phyloP scores from a whole-genome alignment of 129 eudicot species.

The Flaveria brownii region DNA sequence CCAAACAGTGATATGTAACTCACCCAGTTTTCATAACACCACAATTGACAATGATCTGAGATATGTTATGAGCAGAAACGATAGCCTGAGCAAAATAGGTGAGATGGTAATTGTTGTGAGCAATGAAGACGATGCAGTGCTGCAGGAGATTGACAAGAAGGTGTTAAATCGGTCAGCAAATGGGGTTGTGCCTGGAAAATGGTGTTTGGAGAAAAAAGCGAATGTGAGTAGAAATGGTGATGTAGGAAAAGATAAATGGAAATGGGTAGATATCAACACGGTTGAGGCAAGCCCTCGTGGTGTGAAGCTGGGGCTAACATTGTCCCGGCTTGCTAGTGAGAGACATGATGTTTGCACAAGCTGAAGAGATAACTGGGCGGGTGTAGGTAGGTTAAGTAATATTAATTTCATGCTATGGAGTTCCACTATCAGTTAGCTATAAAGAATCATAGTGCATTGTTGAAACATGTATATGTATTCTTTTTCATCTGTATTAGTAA shows the following conservation, averaged over 20 bases:
- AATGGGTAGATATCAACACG: conserved; percentile 37
- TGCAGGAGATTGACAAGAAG: conserved; percentile 39
- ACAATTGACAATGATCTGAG: conserved; percentile 40
- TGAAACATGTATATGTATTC: neutral
- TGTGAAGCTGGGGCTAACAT: conserved; percentile 25
- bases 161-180: conserved; percentile 34
- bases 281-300: conserved; percentile 30
- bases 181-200: conserved; percentile 44
- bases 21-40: conserved; percentile 47
- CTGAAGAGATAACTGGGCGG: neutral
- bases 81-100: conserved; percentile 22
- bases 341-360: conserved; percentile 25
- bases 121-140: conserved; percentile 34
- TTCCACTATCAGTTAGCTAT: no score
- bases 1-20: conserved; percentile 53
- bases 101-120: conserved; percentile 30
- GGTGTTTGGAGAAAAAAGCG: conserved; percentile 34
- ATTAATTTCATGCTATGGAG: no score
- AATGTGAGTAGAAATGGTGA: neutral
- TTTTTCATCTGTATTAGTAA: neutral
- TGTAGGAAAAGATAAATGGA: neutral
- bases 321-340: conserved; percentile 28
- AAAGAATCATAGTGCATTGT: neutral
- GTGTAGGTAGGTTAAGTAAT: neutral
- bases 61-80: conserved; percentile 18